Evolutionary conservation across 129 eudicot species (phyloP).

Genomic region (Ambrosia trifida): DNA sequence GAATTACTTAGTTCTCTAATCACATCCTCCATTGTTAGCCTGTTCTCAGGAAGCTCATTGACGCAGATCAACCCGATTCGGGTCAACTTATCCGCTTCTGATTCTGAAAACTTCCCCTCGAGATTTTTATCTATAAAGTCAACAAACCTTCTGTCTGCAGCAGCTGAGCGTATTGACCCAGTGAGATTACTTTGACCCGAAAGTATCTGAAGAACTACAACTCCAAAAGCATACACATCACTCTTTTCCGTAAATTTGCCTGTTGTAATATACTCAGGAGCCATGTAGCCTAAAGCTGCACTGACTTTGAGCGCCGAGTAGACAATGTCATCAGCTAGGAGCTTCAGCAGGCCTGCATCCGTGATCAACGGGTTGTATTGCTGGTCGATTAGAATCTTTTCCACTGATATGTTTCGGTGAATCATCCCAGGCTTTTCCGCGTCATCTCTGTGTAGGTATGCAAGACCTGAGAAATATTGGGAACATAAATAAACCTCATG

Average conservation of each 20-base stretch:
- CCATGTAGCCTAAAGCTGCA: conserved; percentile 93
- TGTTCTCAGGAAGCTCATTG: conserved; percentile 59
- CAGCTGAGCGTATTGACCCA: conserved; percentile 45
- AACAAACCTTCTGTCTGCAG: conserved; percentile 44
- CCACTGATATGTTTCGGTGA: conserved; percentile 80
- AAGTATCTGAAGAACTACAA: conserved; percentile 70
- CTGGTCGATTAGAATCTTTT: conserved; percentile 67
- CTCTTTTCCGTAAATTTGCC: conserved; percentile 95
- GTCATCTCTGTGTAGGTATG: conserved; percentile 60
- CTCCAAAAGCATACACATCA: conserved; percentile 90
- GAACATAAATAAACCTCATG: too few species aligned
- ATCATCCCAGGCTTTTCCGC: conserved; percentile 53
- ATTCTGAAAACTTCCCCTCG: conserved; percentile 45
- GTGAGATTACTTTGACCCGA: conserved; percentile 66
- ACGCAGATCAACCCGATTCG: conserved; percentile 57
- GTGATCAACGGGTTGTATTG: conserved; percentile 61
- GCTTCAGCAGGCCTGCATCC: conserved; percentile 80
- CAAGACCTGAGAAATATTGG: conserved; percentile 45
- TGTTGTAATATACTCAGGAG: conserved; percentile 92
- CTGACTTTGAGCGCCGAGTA: conserved; percentile 87
- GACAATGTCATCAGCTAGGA: conserved; percentile 86
- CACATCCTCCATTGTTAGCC: conserved; percentile 68
- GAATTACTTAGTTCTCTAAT: conserved; percentile 38
- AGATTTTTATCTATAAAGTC: conserved; percentile 64
- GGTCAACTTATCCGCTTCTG: conserved; percentile 52